Base-by-base conservation (phyloP, 495 filamentous ascomycete genomes). In the Echria macrotheca region DNA sequence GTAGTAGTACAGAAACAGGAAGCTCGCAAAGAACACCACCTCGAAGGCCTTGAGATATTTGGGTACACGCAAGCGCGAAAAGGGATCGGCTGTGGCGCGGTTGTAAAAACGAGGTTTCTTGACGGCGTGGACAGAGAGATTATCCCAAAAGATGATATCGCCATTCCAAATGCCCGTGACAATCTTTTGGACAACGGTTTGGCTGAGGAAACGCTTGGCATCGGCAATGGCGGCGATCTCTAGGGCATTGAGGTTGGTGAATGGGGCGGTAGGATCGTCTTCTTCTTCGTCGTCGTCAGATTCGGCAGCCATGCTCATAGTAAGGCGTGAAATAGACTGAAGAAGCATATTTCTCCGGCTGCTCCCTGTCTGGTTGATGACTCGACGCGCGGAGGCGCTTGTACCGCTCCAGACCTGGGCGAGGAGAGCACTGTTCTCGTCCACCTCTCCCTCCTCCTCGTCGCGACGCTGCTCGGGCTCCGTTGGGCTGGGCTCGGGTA, bases 121-220 rank as follows among this genome's bases (percentile, higher is more conserved):
- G 24, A 67, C 80, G 0, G 87, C 83, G 56, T 87, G 71, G 14
- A 88, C 80, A 22, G 81, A 84, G 23, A 96, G 68, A 29, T 73
- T 80, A 52, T 95, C 85, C 90, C 91, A 97, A 60, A 96, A 95
- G 14, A 90, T 82, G 50, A 96, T 95, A 47, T 90, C 81, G 17
- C 91, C 91, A 37, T 82, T 82, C 91, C 91, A 96, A 45, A 96
- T 90, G 35, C 86, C 85, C 47, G 89, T 83, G 35, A 96, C 82
- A 47, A 96, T 84, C 53, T 84, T 85, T 58, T 96, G 91, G 24
- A 97, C 85, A 6, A 89, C 77, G 42, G 74, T 73, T 63, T 96
- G 90, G 62, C 87, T 87, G 11, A 96, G 76, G 55, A 96, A 97
- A 24, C 84, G 84, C 66, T 96, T 97, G 19, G 90, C 89, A 53